These are phyloP conservation scores for Globisporangium sylvaticum DNA, from an alignment of 352 stramenopile species.

Conservation along the genomic window DNA sequence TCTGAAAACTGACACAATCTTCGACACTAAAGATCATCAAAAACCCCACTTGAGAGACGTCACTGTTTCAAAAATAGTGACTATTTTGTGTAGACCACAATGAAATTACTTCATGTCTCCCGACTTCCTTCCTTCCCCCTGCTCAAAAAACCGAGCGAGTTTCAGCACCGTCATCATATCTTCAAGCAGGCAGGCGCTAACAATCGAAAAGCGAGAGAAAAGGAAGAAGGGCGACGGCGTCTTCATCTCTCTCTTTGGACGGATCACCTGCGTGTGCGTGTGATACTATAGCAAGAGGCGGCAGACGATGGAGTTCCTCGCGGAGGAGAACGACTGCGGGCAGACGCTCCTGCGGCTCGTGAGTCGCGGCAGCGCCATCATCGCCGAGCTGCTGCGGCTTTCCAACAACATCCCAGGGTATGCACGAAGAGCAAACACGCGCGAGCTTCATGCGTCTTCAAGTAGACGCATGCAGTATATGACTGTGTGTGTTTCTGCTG, in stretches of 20 bases:
- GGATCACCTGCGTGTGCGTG: neutral
- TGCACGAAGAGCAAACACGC: neutral
- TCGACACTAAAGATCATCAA: too few relatives aligned
- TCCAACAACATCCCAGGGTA: conserved; percentile 90
- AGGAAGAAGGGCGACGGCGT: neutral
- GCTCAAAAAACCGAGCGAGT: neutral
- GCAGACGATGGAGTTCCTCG: conserved; percentile 78
- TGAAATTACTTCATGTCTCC: neutral
- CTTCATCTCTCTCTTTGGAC: neutral
- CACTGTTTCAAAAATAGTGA: neutral
- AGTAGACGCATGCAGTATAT: too few relatives aligned
- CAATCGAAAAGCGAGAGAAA: neutral
- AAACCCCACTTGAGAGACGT: neutral
- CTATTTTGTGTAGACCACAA: neutral
- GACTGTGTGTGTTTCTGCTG: neutral
- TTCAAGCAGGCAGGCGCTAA: conserved; percentile 3
- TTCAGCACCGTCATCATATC: conserved; percentile 6
- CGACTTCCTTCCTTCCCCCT: neutral
- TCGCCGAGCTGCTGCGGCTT: conserved; percentile 90
- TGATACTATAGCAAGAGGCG: neutral
- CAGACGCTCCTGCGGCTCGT: conserved; percentile 93
- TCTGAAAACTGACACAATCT: too few relatives aligned
- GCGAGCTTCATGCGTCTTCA: neutral
- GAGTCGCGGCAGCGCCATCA: conserved; percentile 87
- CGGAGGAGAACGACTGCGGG: conserved; percentile 92